Conservation (phyloP, 495 filamentous ascomycete genomes). For the Aspergillus avenaceus region DNA sequence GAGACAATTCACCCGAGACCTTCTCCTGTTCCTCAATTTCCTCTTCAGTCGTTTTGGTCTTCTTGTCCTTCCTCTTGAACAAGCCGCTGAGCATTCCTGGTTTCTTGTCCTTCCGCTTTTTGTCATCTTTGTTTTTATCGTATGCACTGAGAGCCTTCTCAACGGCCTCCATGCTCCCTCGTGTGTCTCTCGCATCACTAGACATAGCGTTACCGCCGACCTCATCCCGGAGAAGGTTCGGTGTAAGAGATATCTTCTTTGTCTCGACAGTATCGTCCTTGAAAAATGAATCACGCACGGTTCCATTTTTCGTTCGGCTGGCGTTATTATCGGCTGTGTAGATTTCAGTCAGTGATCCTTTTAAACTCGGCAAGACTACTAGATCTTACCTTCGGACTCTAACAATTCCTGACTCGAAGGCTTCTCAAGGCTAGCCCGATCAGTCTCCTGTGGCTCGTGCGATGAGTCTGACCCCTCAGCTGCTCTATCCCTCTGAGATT, state of each 20-base stretch:
- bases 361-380: background rate
- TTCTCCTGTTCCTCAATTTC: slow-evolving; percentile 62
- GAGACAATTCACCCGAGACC: slow-evolving; percentile 50
- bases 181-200: slow-evolving; percentile 60
- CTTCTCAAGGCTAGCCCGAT: slow-evolving; percentile 33
- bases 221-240: slow-evolving; percentile 89
- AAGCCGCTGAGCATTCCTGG: slow-evolving; percentile 86
- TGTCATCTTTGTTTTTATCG: slow-evolving; percentile 67
- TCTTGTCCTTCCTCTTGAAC: slow-evolving; percentile 95
- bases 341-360: slow-evolving; percentile 1
- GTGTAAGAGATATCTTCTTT: slow-evolving; percentile 95
- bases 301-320: slow-evolving; percentile 76
- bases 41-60: slow-evolving; percentile 62
- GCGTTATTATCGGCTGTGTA: slow-evolving; percentile 47
- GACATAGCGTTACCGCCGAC: slow-evolving; percentile 52
- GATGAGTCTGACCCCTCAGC: slow-evolving; percentile 28
- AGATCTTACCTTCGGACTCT: slow-evolving; percentile 38
- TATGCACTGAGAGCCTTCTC: slow-evolving; percentile 49
- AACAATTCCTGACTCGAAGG: slow-evolving; percentile 67
- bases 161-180: slow-evolving; percentile 44
- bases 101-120: slow-evolving; percentile 90
- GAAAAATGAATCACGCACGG: slow-evolving; percentile 90
- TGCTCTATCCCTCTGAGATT: slow-evolving; percentile 32
- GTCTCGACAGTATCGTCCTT: slow-evolving; percentile 93
- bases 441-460: slow-evolving; percentile 25